Evolutionary conservation across 148 eudicot species (phyloP).

Genomic region (Nepenthes gracilis): DNA sequence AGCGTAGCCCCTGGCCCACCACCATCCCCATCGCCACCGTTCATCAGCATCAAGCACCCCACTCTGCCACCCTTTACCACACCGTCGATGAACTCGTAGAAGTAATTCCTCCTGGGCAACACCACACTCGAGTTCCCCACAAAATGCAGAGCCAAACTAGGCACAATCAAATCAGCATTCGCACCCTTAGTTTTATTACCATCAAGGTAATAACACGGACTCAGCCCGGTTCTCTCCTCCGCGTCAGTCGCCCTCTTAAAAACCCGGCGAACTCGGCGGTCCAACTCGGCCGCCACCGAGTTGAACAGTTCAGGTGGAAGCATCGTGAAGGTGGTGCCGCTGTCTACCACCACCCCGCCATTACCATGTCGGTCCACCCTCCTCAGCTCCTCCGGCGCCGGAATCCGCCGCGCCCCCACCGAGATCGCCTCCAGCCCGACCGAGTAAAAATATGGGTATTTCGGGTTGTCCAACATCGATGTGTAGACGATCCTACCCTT

Average conservation of each 20-base stretch:
- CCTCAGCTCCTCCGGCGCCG: conserved; percentile 33
- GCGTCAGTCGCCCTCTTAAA: conserved; percentile 35
- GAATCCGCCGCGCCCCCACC: conserved; percentile 28
- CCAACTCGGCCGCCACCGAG: conserved; percentile 36
- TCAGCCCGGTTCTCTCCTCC: conserved; percentile 58
- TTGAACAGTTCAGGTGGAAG: conserved; percentile 35
- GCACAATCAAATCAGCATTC: conserved; percentile 19
- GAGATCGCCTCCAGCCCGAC: conserved; percentile 63
- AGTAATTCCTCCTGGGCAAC: conserved; percentile 64
- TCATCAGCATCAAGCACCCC: conserved; percentile 83
- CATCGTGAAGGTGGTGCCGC: conserved; percentile 81
- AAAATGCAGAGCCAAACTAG: conserved; percentile 49
- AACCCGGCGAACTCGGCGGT: conserved; percentile 18
- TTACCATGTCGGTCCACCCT: conserved; percentile 46
- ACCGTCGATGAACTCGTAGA: conserved; percentile 62
- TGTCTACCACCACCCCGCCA: conserved; percentile 85
- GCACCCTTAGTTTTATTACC: background rate
- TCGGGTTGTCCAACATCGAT: conserved; percentile 53
- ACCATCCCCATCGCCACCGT: conserved; percentile 75
- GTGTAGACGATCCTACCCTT: conserved; percentile 19
- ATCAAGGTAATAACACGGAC: conserved; percentile 62
- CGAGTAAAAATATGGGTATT: conserved; percentile 57
- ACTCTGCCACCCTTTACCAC: conserved; percentile 34
- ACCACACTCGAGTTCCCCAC: conserved; percentile 68
- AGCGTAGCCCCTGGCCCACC: conserved; percentile 75